phyloP scores from a whole-genome alignment of 106 monocot genomes.

The Agapanthus africanus region DNA sequence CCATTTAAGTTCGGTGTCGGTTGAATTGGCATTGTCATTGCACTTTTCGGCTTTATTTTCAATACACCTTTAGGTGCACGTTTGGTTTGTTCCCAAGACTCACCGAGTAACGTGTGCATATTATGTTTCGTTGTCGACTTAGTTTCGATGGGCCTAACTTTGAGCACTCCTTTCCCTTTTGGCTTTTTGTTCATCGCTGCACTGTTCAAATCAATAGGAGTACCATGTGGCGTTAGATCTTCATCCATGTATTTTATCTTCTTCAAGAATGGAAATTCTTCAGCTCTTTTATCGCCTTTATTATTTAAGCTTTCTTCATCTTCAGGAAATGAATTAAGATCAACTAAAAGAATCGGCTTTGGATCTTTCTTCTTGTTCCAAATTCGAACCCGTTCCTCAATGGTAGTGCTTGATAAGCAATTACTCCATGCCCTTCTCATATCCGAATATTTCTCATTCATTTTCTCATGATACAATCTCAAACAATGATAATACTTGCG shows the following conservation, averaged over 20 bases:
- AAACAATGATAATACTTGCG: constrained; percentile 47
- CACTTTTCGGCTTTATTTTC: constrained; percentile 55
- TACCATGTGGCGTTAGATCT: background rate
- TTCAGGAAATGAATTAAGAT: constrained; percentile 64
- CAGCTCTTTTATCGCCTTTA: constrained; percentile 18
- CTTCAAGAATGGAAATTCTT: constrained; percentile 26
- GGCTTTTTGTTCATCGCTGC: constrained; percentile 13
- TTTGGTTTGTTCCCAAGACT: constrained; percentile 19
- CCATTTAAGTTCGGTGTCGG: background rate
- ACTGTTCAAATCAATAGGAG: constrained; percentile 3
- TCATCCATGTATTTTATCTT: constrained; percentile 25
- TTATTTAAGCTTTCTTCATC: constrained; percentile 35
- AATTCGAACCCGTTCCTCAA: constrained; percentile 52
- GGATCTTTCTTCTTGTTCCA: constrained; percentile 35
- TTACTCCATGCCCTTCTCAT: constrained; percentile 52
- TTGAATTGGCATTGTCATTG: background rate
- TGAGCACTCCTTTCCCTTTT: constrained; percentile 50
- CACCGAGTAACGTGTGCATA: constrained; percentile 17
- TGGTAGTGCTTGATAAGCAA: constrained; percentile 24
- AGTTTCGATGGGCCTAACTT: constrained; percentile 31
- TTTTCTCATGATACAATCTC: constrained; percentile 64
- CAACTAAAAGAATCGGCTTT: constrained; percentile 57
- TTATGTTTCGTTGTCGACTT: constrained; percentile 19
- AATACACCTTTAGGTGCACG: constrained; percentile 67
- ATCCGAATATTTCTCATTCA: constrained; percentile 41